Base-by-base conservation (phyloP, 768 basidiomycete species). In the Harrya chromipes region DNA sequence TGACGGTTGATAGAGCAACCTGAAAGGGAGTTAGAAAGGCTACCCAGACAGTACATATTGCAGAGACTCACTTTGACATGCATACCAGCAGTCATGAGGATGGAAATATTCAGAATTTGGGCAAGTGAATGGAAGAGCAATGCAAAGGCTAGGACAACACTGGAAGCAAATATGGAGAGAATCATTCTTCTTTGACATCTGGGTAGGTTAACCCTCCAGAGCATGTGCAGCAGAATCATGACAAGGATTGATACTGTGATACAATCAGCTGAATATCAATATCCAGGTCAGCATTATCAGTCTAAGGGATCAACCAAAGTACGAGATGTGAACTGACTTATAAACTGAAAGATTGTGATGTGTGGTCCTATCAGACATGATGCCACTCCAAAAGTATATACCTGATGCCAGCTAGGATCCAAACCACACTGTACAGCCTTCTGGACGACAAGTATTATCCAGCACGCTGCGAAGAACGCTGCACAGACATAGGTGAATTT, bases 141-240 rank as follows among this genome's bases (percentile, higher is more conserved):
- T 17, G 39, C 54, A 2, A 58, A 17, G 11, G 54, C 52, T 1
- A 63, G 35, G 16, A 56, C 19, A 20, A 55, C 33, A 27, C 56
- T 54, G 20, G 59, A 61, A 19, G 54, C 49, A 11, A 63, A 58
- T 23, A 53, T 45, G 19, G 41, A 48, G 17, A 63, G 53, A 29
- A 63, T 56, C 62, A 61, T 63, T 37, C 62, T 46, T n/a, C 53
- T 52, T 40, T 63, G 52, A 27, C 54, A 36, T 34, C 11, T 40
- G 2, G 59, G 59, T 9, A 56, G 42, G 19, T 53, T 56, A 21
- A 63, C 45, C 43, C 38, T 54, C 59, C 62, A 58, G 6, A 63
- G 45, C 50, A 63, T 45, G 9, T 51, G 43, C 2, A 63, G 29
- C 20, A 53, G 56, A 6, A 54, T 19, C n/a, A 21, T 40, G 27